Conservation (phyloP, 176 grass and related monocot genomes). For the Zoysia pacifica region DNA sequence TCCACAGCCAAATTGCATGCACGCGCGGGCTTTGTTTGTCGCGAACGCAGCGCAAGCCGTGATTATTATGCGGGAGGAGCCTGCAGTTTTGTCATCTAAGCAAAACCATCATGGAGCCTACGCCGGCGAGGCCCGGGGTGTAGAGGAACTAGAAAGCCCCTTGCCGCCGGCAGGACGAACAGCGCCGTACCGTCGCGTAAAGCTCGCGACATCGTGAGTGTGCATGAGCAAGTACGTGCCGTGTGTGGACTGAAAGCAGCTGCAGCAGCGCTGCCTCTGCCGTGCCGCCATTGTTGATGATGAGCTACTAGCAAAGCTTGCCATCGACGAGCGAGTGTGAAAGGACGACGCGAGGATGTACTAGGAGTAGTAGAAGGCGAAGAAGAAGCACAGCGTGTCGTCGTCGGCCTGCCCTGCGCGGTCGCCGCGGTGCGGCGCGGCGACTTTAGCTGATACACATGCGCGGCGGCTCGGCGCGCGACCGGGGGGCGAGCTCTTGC, state of each 20-base stretch:
- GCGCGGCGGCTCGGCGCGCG: neutral
- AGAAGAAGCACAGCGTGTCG: neutral
- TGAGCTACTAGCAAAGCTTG: neutral
- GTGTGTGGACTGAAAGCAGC: neutral
- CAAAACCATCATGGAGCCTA: constrained; percentile 39
- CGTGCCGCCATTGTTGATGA: constrained; percentile 9
- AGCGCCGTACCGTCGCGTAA: constrained; percentile 27
- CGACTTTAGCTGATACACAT: constrained; percentile 29
- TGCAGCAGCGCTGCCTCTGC: no score
- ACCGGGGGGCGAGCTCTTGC: neutral
- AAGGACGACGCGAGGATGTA: constrained; percentile 14
- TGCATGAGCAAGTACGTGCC: neutral
- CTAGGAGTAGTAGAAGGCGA: neutral
- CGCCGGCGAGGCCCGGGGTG: neutral
- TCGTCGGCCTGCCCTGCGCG: neutral
- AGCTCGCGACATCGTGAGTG: constrained; percentile 35
- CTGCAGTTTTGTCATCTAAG: constrained; percentile 12
- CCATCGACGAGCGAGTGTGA: neutral
- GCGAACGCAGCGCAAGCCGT: neutral
- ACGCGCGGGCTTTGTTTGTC: neutral
- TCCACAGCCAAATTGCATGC: neutral
- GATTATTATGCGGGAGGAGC: constrained; percentile 21
- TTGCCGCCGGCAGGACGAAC: constrained; percentile 31
- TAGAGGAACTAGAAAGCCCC: neutral
- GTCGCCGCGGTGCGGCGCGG: neutral